Evolutionary conservation across 2,329 filamentous ascomycete species (phyloP), one percentile per base, ranked within the genome.

Genomic region (Pestalotiopsis sp.): DNA sequence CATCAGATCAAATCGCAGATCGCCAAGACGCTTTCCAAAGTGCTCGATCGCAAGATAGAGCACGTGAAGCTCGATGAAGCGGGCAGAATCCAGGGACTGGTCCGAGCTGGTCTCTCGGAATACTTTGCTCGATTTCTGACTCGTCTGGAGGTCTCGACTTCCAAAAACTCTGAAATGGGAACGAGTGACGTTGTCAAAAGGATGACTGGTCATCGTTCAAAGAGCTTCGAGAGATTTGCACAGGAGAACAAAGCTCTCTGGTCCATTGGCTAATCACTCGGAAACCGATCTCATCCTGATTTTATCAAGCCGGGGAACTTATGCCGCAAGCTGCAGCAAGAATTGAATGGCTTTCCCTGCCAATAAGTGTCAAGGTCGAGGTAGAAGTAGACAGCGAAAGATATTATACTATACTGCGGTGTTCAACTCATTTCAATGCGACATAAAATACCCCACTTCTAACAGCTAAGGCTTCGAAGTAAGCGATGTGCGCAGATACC

Each of bases 61-160:
- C 72, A 73, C 66, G 72, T 71, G 6, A 71, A 73, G 67, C 70
- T 67, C 2, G 69, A 70, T 59, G 70, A 71, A 66, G 61, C 62
- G 1, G 64, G 66, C 20, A 66, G 70, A 17, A 69, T 70, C 35
- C 58, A 72, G 1, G 35, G 63, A 11, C 24, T 73, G 26, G 63
- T 70, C 58, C 65, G 69, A 2, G 68, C 67, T 17, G 71, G 70
- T 48, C 6, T 72, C 9, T 67, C 68, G 1, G 69, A 70, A 11
- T 70, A 73, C 66, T 68, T 65, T 39, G 71, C 72, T 35, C 52
- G 58, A 52, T 70, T 72, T 22, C 14, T 73, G 35, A 68, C 71
- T 24, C 63, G 65, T 44, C 66, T 73, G 14, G 71, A 71, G 58
- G 24, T 69, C 9, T 40, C 70, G n/a, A 70, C 69, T 30, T 67